phyloP scores from a whole-genome alignment of 257 asterid genomes.

The Primulina tabacum region DNA sequence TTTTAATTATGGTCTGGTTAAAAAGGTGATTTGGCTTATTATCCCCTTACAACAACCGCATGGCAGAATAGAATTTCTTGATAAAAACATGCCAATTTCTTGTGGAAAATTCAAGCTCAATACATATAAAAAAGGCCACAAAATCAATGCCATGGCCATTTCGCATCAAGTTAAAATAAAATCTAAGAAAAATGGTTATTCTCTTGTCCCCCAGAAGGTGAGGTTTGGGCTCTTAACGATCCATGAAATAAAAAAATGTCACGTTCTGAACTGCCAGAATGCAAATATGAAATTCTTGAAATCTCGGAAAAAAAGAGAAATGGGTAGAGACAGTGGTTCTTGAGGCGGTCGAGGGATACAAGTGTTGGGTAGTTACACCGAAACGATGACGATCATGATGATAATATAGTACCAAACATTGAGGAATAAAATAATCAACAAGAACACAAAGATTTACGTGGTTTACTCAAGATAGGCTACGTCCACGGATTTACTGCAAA shows the following conservation, averaged over 20 bases:
- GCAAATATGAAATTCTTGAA: conserved; percentile 30
- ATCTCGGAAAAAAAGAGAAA: conserved; percentile 7
- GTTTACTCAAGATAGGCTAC: too few species aligned
- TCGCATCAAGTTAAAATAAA: conserved; percentile 29
- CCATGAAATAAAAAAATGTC: conserved; percentile 14
- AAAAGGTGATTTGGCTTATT: conserved; percentile 23
- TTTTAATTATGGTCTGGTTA: conserved; percentile 19
- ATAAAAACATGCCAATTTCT: neutral
- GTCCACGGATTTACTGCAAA: too few species aligned
- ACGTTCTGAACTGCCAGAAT: conserved; percentile 18
- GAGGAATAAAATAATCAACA: too few species aligned
- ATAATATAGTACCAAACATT: too few species aligned
- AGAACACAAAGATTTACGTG: too few species aligned
- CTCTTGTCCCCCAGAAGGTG: conserved; percentile 29
- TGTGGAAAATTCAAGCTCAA: conserved; percentile 25
- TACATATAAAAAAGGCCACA: neutral
- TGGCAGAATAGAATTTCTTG: conserved; percentile 10
- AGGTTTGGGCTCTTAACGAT: conserved; percentile 35
- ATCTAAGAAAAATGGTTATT: conserved; percentile 5
- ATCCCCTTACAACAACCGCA: conserved; percentile 1
- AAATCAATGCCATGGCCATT: conserved; percentile 17
- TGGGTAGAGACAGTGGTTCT: conserved; percentile 24
- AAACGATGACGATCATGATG: too few species aligned
- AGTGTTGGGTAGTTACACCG: too few species aligned
- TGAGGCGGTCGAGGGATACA: conserved; percentile 11